phyloP scores from a whole-genome alignment of 352 stramenopile species.

The Phytophthora ramorum region DNA sequence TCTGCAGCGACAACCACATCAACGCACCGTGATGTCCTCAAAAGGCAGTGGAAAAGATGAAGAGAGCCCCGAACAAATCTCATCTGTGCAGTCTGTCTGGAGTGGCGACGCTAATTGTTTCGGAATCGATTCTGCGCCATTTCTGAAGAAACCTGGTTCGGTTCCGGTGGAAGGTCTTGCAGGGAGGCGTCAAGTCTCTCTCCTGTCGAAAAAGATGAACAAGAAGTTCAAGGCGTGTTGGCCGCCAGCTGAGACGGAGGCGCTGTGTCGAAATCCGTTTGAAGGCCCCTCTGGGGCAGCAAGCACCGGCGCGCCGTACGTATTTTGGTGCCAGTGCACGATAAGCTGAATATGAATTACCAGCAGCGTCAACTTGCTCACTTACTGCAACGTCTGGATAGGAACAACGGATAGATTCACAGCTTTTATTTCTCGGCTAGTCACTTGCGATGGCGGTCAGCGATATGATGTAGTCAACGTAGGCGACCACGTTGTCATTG shows the following conservation, averaged over 20 bases:
- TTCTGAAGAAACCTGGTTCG: slow-evolving; percentile 27
- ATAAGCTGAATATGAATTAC: slow-evolving; percentile 43
- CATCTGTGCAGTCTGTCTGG: not conserved
- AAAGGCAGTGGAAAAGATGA: slow-evolving; percentile 8
- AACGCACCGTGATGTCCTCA: not conserved
- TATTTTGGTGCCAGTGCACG: slow-evolving; percentile 75
- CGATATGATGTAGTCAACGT: slow-evolving; percentile 61
- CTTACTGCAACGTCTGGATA: not conserved
- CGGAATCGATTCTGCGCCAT: slow-evolving; percentile 26
- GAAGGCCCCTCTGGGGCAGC: slow-evolving; percentile 27
- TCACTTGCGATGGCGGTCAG: slow-evolving; percentile 22
- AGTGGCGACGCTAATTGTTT: slow-evolving; percentile 23
- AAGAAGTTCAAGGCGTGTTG: slow-evolving; percentile 60
- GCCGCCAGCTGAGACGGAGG: slow-evolving; percentile 27
- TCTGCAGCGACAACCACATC: slow-evolving; percentile 21
- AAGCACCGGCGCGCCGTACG: slow-evolving; percentile 18
- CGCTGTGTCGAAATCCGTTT: slow-evolving; percentile 46
- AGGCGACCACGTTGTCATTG: slow-evolving; percentile 60
- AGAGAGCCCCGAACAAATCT: slow-evolving; percentile 7
- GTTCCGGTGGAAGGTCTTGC: not conserved
- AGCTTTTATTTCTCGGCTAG: slow-evolving; percentile 4
- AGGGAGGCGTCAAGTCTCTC: slow-evolving; percentile 32
- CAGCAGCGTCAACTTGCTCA: not conserved
- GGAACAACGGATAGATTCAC: not conserved
- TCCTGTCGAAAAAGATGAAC: slow-evolving; percentile 54